phyloP scores from a whole-genome alignment of 2,329 filamentous ascomycete species.

The Rutstroemia sp. region DNA sequence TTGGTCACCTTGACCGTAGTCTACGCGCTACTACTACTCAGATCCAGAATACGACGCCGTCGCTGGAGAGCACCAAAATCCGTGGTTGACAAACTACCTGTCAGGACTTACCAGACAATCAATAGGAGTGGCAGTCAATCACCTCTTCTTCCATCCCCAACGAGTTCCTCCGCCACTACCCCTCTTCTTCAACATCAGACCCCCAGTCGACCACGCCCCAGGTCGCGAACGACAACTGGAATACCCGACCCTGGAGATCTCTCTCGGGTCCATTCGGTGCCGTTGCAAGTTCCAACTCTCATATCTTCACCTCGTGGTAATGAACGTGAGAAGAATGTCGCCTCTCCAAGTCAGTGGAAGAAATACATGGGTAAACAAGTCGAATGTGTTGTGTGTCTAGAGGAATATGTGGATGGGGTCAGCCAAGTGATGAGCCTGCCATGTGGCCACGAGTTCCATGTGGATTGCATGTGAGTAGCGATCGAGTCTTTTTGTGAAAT shows the following conservation, averaged over 20 bases:
- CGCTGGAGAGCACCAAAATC: constrained; percentile 98
- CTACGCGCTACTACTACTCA: constrained; percentile 78
- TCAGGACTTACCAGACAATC: constrained; percentile 90
- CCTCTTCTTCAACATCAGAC: constrained; percentile 62
- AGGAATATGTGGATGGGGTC: constrained; percentile 92
- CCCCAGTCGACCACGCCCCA: constrained; percentile 47
- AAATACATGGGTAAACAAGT: constrained; percentile 63
- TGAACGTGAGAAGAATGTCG: constrained; percentile 41
- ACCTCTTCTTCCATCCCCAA: constrained; percentile 54
- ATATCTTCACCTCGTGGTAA: constrained; percentile 13
- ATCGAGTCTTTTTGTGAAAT: constrained; percentile 1
- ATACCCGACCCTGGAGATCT: constrained; percentile 44
- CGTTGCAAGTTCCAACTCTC: constrained; percentile 21
- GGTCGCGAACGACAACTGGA: constrained; percentile 58
- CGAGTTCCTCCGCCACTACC: constrained; percentile 64
- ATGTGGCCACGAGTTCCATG: constrained; percentile 97
- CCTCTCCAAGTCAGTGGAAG: constrained; percentile 49
- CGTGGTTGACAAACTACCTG: constrained; percentile 87
- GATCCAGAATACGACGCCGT: constrained; percentile 79
- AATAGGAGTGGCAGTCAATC: constrained; percentile 50
- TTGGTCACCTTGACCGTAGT: constrained; percentile 88
- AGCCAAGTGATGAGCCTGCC: constrained; percentile 95
- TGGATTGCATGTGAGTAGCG: constrained; percentile 89
- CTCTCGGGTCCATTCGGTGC: constrained; percentile 35
- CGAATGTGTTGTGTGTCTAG: constrained; percentile 93